phyloP scores from a whole-genome alignment of 2,329 filamentous ascomycete genomes.

The Biscogniauxia marginata region DNA sequence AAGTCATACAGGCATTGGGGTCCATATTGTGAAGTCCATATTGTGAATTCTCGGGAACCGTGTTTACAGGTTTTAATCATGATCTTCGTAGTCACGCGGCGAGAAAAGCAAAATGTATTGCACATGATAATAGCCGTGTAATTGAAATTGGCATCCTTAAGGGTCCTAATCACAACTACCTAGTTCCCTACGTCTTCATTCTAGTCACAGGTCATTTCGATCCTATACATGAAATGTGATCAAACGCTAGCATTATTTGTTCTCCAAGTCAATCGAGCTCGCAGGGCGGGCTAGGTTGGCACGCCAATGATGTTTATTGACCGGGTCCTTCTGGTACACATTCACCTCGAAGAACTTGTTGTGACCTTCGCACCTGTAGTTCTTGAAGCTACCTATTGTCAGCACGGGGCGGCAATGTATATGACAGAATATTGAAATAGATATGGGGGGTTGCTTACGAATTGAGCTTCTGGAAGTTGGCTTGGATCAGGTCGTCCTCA shows the following conservation, averaged over 20 bases:
- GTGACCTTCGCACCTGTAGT: slow-evolving; percentile 42
- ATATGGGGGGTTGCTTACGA: slow-evolving; percentile 30
- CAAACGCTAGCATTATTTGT: neutral
- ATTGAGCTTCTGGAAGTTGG: slow-evolving; percentile 45
- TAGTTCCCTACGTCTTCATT: neutral
- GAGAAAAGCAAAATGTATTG: neutral
- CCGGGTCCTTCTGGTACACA: slow-evolving; percentile 46
- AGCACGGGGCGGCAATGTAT: neutral
- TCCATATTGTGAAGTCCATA: no score
- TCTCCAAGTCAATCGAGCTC: slow-evolving; percentile 36
- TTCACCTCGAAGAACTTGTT: slow-evolving; percentile 50
- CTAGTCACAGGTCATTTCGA: neutral
- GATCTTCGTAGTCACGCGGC: neutral
- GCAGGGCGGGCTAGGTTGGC: slow-evolving; percentile 41
- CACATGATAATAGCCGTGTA: neutral
- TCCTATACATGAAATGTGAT: neutral
- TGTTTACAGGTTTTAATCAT: no score
- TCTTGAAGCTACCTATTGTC: slow-evolving; percentile 40
- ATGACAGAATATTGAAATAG: neutral
- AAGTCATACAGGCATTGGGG: no score
- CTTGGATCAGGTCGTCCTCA: slow-evolving; percentile 39
- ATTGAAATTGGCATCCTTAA: neutral
- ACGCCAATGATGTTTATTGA: slow-evolving; percentile 46
- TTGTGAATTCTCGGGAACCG: no score
- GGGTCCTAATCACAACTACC: neutral